Percentiles rank a stretch among this genome's conserved stretches.
Conservation (phyloP, 805 yeast genomes). For the Jamesozyma hellenica region DNA sequence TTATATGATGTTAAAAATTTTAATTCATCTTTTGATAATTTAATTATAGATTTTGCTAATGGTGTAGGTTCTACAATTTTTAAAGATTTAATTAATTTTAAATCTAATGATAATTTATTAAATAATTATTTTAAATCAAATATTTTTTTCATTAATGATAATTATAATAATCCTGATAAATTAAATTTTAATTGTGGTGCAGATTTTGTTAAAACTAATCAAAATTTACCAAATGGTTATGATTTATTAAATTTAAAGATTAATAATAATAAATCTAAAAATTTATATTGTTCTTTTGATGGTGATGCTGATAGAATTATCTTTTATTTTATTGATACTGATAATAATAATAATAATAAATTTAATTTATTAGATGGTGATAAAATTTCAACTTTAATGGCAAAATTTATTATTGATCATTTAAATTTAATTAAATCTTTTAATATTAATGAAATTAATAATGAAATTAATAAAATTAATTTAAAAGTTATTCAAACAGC, state of each 20-base stretch:
- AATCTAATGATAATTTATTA: slow-evolving; percentile 1
- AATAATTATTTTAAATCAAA: slow-evolving; percentile 27
- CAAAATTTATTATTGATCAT: slow-evolving; percentile 50
- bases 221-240: slow-evolving; percentile 59
- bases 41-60: slow-evolving; percentile 84
- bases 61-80: slow-evolving; percentile 91
- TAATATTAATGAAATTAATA: slow-evolving; percentile 19
- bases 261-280: slow-evolving; percentile 27
- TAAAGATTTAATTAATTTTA: slow-evolving; percentile 33
- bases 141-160: slow-evolving; percentile 43
- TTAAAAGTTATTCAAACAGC: slow-evolving; percentile 95
- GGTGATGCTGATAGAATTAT: slow-evolving; percentile 97
- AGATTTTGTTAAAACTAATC: slow-evolving; percentile 87
- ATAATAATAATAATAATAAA: slow-evolving; percentile 6
- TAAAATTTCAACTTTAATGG: slow-evolving; percentile 78
- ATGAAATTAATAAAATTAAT: slow-evolving; percentile 19
- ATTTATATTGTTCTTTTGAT: slow-evolving; percentile 75
- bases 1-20: slow-evolving; percentile 10
- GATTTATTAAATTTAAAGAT: background rate
- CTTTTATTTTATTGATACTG: slow-evolving; percentile 49
- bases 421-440: slow-evolving; percentile 34
- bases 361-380: slow-evolving; percentile 82
- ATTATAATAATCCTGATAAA: slow-evolving; percentile 41
- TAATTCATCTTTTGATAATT: slow-evolving; percentile 13
- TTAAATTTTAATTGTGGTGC: slow-evolving; percentile 87